phyloP scores from a whole-genome alignment of 1,284 basidiomycete species.

The Ganoderma sp. region DNA sequence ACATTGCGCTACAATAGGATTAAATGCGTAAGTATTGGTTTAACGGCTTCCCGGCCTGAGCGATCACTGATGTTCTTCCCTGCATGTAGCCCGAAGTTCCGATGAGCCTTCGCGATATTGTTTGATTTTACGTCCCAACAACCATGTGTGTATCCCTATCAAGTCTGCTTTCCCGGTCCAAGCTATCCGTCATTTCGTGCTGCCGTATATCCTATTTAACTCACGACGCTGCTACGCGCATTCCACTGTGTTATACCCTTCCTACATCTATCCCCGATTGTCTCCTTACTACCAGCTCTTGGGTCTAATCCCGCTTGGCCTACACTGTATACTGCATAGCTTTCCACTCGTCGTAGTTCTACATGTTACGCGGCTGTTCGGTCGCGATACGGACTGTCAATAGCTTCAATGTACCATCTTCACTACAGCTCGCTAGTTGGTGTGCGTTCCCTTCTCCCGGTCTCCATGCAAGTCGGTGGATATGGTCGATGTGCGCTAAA shows the following conservation, averaged over 20 bases:
- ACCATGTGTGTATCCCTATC: conserved; percentile 79
- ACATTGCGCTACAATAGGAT: conserved; percentile 56
- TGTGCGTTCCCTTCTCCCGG: conserved; percentile 35
- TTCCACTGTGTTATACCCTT: conserved; percentile 66
- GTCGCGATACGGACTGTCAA: conserved; percentile 55
- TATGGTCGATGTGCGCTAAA: conserved; percentile 68
- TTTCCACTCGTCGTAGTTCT: conserved; percentile 48
- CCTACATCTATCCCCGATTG: conserved; percentile 61
- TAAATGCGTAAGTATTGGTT: conserved; percentile 75
- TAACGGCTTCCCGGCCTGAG: background rate
- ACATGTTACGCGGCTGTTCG: conserved; percentile 48
- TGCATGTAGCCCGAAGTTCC: conserved; percentile 79
- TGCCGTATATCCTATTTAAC: conserved; percentile 49
- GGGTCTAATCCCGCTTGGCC: conserved; percentile 50
- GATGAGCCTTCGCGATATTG: conserved; percentile 83
- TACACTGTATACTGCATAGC: conserved; percentile 74
- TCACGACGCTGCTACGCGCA: conserved; percentile 46
- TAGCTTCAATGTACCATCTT: conserved; percentile 83
- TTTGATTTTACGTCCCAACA: conserved; percentile 61
- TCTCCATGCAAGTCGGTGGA: conserved; percentile 74
- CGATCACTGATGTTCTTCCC: conserved; percentile 20
- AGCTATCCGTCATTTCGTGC: conserved; percentile 42
- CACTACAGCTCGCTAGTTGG: conserved; percentile 65
- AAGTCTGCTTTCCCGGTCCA: conserved; percentile 48
- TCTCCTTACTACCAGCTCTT: conserved; percentile 68